These are phyloP conservation scores for Hypoxylon sp. DNA, from an alignment of 2,329 filamentous ascomycete species.

Conservation along the genomic window DNA sequence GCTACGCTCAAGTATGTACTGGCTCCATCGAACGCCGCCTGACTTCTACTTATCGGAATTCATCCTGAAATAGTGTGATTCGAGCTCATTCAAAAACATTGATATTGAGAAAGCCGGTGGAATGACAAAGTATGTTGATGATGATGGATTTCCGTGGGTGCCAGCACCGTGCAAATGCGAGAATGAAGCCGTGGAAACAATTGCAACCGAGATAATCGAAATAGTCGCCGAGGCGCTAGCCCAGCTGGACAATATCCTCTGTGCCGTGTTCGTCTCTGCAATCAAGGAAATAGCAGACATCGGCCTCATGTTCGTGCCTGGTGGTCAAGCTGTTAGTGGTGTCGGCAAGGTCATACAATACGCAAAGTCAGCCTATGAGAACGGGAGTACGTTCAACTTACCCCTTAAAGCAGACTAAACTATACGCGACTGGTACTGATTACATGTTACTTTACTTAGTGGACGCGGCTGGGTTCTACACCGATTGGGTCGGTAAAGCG, in stretches of 20 bases:
- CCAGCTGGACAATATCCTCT: background rate
- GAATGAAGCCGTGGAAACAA: background rate
- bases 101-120: background rate
- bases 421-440: background rate
- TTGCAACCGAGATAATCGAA: background rate
- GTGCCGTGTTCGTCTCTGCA: background rate
- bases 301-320: background rate
- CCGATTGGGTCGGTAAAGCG: background rate
- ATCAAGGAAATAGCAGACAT: background rate
- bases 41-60: background rate
- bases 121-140: background rate
- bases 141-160: background rate
- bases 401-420: background rate
- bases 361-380: background rate
- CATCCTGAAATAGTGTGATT: background rate
- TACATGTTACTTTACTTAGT: background rate
- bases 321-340: background rate
- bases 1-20: background rate
- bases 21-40: background rate
- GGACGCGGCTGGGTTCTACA: background rate
- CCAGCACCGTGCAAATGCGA: background rate
- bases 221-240: background rate
- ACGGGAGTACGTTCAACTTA: background rate
- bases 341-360: background rate
- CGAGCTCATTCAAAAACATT: background rate